These are phyloP conservation scores for Spencermartinsiella ligniputridi DNA, from an alignment of 1,139 yeast genomes.

Conservation along the genomic window DNA sequence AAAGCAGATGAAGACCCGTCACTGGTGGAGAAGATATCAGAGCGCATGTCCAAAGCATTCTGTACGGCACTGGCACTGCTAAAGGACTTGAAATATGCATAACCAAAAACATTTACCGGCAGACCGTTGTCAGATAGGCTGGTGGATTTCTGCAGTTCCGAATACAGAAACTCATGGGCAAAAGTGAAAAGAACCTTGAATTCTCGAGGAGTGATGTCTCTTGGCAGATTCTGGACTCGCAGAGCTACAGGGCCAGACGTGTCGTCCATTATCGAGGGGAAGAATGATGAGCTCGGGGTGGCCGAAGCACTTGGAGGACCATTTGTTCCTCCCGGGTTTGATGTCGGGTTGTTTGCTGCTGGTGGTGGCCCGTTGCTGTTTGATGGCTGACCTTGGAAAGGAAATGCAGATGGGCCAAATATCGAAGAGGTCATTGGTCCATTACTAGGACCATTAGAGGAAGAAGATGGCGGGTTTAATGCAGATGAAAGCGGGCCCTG, in stretches of 20 bases:
- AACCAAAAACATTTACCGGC: slow-evolving; percentile 38
- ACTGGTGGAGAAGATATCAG: slow-evolving; percentile 11
- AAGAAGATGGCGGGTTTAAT: neutral
- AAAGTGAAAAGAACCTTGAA: slow-evolving; percentile 73
- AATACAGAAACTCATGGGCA: slow-evolving; percentile 64
- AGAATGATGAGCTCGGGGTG: neutral
- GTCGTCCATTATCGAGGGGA: neutral
- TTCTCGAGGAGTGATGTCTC: slow-evolving; percentile 70
- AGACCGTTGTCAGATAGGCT: slow-evolving; percentile 32
- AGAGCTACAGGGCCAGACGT: slow-evolving; percentile 26
- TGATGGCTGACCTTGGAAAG: neutral
- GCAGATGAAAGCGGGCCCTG: neutral
- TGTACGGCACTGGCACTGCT: slow-evolving; percentile 68
- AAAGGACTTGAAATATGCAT: slow-evolving; percentile 61
- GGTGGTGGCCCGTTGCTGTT: neutral
- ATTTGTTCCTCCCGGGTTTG: neutral
- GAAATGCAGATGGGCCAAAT: neutral
- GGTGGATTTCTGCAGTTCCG: slow-evolving; percentile 48
- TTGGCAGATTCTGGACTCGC: slow-evolving; percentile 59
- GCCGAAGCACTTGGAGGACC: neutral
- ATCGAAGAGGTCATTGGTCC: neutral
- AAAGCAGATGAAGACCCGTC: slow-evolving; percentile 11
- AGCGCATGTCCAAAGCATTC: slow-evolving; percentile 49
- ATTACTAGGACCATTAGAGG: neutral
- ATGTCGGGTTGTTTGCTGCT: neutral